Percentiles rank a stretch among this genome's conserved stretches.
These are phyloP conservation scores for Endoconidiophora laricicola DNA, from an alignment of 2,329 filamentous ascomycete species.

Conservation along the genomic window DNA sequence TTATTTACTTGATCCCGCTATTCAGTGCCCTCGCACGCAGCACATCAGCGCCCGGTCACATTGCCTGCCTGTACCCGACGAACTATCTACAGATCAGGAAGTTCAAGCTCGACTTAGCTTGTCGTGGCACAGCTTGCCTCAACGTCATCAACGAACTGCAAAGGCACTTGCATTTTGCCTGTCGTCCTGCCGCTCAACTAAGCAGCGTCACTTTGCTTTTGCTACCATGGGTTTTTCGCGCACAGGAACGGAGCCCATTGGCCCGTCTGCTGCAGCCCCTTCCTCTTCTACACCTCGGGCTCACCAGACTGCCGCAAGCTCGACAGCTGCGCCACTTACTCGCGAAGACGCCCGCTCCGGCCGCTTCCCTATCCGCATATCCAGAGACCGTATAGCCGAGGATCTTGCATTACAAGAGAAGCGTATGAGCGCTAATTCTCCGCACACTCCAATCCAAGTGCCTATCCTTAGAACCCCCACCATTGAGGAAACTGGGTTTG, in stretches of 20 bases:
- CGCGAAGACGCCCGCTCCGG: slow-evolving; percentile 8
- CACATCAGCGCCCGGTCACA: no score
- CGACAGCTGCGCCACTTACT: not conserved
- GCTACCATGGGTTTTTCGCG: slow-evolving; percentile 2
- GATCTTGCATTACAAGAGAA: slow-evolving; percentile 3
- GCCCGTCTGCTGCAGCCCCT: not conserved
- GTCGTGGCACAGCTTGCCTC: no score
- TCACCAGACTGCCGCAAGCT: not conserved
- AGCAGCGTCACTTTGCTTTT: no score
- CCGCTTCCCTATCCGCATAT: slow-evolving; percentile 10
- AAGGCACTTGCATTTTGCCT: no score
- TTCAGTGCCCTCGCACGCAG: no score
- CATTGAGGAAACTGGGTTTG: slow-evolving; percentile 4
- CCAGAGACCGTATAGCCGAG: slow-evolving; percentile 5
- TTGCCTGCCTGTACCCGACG: no score
- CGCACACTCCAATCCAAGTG: not conserved
- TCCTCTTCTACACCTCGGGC: not conserved
- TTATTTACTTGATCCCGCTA: no score
- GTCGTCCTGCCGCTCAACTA: no score
- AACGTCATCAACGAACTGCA: no score
- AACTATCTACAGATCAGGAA: no score
- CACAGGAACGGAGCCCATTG: slow-evolving; percentile 1
- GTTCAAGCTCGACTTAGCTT: no score
- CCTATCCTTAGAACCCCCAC: not conserved
- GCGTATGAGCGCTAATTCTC: slow-evolving; percentile 2